phyloP scores from a whole-genome alignment of 31 red algal genomes.

The Endocladia muricata region DNA sequence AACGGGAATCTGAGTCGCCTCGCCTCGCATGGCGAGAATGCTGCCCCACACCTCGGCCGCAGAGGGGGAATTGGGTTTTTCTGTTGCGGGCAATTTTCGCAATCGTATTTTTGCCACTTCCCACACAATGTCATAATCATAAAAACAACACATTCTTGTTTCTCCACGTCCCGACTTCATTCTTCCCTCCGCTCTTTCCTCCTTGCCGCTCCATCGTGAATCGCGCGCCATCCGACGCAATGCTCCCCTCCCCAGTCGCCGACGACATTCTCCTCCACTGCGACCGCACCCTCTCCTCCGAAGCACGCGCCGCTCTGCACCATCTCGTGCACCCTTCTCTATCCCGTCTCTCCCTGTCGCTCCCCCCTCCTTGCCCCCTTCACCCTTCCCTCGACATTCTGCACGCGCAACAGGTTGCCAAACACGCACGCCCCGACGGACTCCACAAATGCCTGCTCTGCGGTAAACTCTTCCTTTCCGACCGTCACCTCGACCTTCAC shows the following conservation, averaged over 20 bases:
- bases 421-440: neutral
- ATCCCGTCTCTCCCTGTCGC: neutral
- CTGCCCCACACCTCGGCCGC: neutral
- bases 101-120: neutral
- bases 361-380: constrained; percentile 34
- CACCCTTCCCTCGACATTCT: constrained; percentile 27
- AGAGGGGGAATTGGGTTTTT: neutral
- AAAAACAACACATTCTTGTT: neutral
- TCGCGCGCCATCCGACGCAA: neutral
- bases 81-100: neutral
- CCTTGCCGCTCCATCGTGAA: neutral
- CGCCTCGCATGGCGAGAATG: no score
- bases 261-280: constrained; percentile 44
- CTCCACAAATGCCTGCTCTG: constrained; percentile 52
- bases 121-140: neutral
- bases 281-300: constrained; percentile 51
- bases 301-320: constrained; percentile 38
- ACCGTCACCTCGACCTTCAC: constrained; percentile 62
- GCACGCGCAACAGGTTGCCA: constrained; percentile 29
- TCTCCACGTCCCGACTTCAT: neutral
- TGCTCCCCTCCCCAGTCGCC: constrained; percentile 9
- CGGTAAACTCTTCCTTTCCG: constrained; percentile 38
- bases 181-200: neutral
- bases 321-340: constrained; percentile 34
- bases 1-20: no score